Base-by-base conservation (phyloP, 2,329 filamentous ascomycete species). In the Albifimbria verrucaria region DNA sequence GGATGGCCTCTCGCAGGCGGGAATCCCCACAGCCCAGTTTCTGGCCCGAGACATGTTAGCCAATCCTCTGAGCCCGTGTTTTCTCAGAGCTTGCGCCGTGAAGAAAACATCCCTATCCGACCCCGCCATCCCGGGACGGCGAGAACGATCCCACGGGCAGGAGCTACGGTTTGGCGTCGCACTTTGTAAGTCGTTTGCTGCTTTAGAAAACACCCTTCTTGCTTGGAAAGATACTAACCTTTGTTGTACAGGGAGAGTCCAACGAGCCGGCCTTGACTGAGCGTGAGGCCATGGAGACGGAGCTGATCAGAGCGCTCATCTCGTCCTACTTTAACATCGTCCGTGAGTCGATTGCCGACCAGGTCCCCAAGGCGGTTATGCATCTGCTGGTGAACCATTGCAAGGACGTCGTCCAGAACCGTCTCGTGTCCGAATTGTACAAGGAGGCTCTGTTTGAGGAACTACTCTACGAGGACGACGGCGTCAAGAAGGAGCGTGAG, bases 311-410 rank as follows among this genome's bases (percentile, higher is more conserved):
- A 46, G 90, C 92, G 46, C 83, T 99, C 52, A 99, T 99, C 70
- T 96, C 90, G 26, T 97, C 92, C 1, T 99, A 99, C 78, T 99
- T 99, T 79, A 96, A 96, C 71, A 99, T 99, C 65, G 94, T 99
- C 46, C 90, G 94, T 57, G 94, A 99, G 74, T 93, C 91, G n/a
- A 96, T 97, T 64, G 93, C 93, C 44, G 94, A 99, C 69, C 93
- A 97, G 74, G 94, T 99, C 11, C 94, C 94, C 60, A 99, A 99
- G 76, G 94, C 94, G 5, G 89, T 99, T 62, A 99, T 99, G 94
- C 94, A 99, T 70, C 83, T 99, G 46, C 83, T 99, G 28, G 94
- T 99, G 68, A 99, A 99, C 73, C 90, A 97, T 77, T 96, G 90
- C 75, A 97, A 97, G 72, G 94, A 99, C 61, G 93, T 93, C 12